Evolutionary conservation across 495 filamentous ascomycete species (phyloP), one percentile per base, ranked within the genome.

Genomic region (Hyaloscypha hepaticicola): DNA sequence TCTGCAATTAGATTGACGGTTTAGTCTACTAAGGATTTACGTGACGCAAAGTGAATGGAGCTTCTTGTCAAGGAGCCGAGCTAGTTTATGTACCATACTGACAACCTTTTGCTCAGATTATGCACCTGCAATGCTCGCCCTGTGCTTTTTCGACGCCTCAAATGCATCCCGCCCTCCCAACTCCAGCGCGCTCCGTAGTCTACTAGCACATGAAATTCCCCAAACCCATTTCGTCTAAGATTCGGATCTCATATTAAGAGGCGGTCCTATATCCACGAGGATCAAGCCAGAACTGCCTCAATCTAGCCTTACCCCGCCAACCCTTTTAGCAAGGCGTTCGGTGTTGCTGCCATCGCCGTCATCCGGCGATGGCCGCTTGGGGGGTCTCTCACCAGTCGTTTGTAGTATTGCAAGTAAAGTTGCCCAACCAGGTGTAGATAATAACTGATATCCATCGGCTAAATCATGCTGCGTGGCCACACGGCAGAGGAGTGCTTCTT

Each of bases 261-360:
- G 11, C 14, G 52, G 41, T 61, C 67, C 67, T 66, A 69, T 55
- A 66, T 58, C 55, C 51, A 41, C 51, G 55, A 70, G 65, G 68
- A 60, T 67, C 58, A 61, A 65, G 62, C 61, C 66, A 63, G 63
- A 41, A 60, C 55, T 57, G 45, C 22, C 55, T 62, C 68, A 72
- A 19, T 69, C 93, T 86, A 97, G 83, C 86, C 91, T 97, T 92
- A 96, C 87, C 85, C 90, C 90, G 89, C 93, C 93, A 83, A 97
- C 90, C 84, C 91, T 89, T 88, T 97, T 97, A 97, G 93, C 87
- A 91, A 97, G 90, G 73, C 88, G 88, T 84, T 90, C 90, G 72
- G 74, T 71, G 69, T 69, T 74, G 69, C 71, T 64, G 62, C 58
- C 67, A 69, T 70, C 69, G 58, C 64, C 64, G 66, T 71, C 66